Evolutionary conservation across 192 early-diverging fungal genomes (phyloP), one percentile per base, ranked within the genome.

Genomic region (Linnemannia exigua): DNA sequence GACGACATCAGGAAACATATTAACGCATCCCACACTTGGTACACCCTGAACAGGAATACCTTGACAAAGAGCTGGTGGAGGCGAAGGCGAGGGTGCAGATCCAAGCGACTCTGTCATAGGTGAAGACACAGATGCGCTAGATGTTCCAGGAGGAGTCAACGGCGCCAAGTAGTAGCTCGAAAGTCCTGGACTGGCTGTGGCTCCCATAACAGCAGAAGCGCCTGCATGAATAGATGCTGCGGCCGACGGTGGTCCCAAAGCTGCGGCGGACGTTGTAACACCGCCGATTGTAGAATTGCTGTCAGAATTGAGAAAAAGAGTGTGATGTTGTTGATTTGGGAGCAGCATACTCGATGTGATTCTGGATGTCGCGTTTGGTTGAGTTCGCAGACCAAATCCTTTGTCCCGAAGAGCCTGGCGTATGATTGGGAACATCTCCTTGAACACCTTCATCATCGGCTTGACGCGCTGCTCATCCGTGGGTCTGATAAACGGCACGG

Each of bases 351-450:
- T 79, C 16, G 84, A 75, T 20, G 84, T 80, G 19, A 86, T 46
- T 66, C 46, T 79, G 20, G 84, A 79, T 5, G 84, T 86, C 16
- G 78, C 84, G 20, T 77, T 86, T 0, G 84, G 84, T 31, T 72
- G 73, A 16, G 84, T 86, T 12, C 84, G 67, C 19, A 86, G 71
- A 19, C 84, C 84, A 72, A 86, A 86, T 25, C 84, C 84, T 61
- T 86, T 86, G 33, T 86, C 84, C 28, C 84, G 73, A n/a, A 86
- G 37, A 41, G 84, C 66, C 50, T 86, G 84, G 20, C 84, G 84
- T 8, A 69, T 76, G 47, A 86, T 80, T 0, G 84, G 84, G 44
- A 86, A 86, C 84, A 86, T 86, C 35, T 86, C 84, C 52, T 86
- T 86, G 70, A 86, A 86, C 9, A 86, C 17, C 31, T 51, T 75